phyloP scores from a whole-genome alignment of 1,139 yeast genomes.

The Zygosaccharomyces sapae region DNA sequence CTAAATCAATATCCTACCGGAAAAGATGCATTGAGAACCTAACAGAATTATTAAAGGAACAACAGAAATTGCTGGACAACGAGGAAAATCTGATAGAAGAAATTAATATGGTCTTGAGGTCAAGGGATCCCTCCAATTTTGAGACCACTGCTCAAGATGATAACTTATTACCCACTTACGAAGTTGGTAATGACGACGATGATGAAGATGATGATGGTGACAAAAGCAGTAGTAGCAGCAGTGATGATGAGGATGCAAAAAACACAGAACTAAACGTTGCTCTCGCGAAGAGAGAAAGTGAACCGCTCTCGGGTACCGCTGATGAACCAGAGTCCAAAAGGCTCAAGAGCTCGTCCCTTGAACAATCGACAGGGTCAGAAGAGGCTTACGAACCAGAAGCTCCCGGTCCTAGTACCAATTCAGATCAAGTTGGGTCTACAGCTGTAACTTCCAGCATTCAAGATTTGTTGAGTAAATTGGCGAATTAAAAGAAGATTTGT shows the following conservation, averaged over 20 bases:
- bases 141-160: constrained; percentile 15
- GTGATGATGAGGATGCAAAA: constrained; percentile 14
- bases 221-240: constrained; percentile 16
- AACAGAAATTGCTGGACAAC: constrained; percentile 21
- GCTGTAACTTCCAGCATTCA: constrained; percentile 35
- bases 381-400: constrained; percentile 13
- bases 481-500: constrained; percentile 20
- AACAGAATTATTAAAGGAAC: constrained; percentile 21
- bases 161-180: constrained; percentile 30
- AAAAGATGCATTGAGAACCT: constrained; percentile 18
- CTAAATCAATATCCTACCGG: constrained; percentile 23
- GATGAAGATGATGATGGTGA: constrained; percentile 22
- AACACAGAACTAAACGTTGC: constrained; percentile 2
- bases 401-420: constrained; percentile 2
- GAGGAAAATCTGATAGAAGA: constrained; percentile 29
- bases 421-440: constrained; percentile 14
- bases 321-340: constrained; percentile 8
- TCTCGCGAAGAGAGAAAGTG: constrained; percentile 4
- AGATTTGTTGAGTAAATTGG: constrained; percentile 35
- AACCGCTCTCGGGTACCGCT: constrained; percentile 2
- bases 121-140: constrained; percentile 26
- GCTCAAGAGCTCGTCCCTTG: constrained; percentile 9
- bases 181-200: constrained; percentile 23
- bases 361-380: constrained; percentile 2
- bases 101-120: constrained; percentile 25